Evolutionary conservation across 1,284 basidiomycete genomes (phyloP).

Genomic region (Tilletia horrida): DNA sequence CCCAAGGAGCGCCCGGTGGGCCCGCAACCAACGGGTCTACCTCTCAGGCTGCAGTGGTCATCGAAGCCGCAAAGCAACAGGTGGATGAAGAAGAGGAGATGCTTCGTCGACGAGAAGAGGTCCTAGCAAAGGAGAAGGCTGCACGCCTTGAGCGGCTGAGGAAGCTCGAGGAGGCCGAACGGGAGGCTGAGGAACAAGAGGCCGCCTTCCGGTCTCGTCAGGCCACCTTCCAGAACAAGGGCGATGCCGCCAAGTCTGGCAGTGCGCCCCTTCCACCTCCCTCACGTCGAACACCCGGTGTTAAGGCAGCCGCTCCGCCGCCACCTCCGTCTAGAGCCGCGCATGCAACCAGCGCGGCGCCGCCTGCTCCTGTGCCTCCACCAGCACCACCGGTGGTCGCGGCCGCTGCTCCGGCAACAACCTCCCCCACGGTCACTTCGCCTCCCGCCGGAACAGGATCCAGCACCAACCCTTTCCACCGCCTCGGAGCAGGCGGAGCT

Average conservation of each 20-base stretch:
- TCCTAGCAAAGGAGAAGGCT: constrained; percentile 46
- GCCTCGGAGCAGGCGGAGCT: constrained; percentile 36
- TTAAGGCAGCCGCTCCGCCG: constrained; percentile 27
- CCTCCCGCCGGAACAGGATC: constrained; percentile 15
- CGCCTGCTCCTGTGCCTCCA: constrained; percentile 31
- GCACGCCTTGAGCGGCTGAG: constrained; percentile 42
- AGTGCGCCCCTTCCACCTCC: constrained; percentile 33
- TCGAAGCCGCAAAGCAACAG: constrained; percentile 37
- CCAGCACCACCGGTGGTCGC: constrained; percentile 31
- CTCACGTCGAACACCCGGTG: constrained; percentile 24
- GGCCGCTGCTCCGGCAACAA: constrained; percentile 17
- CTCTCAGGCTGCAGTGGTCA: constrained; percentile 25
- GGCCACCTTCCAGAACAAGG: constrained; percentile 32
- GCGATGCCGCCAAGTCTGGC: constrained; percentile 22
- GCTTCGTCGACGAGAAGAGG: constrained; percentile 46
- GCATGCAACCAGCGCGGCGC: constrained; percentile 29
- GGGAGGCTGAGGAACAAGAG: constrained; percentile 42
- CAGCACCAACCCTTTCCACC: constrained; percentile 48
- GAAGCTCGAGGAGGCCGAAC: constrained; percentile 48
- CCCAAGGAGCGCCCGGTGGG: constrained; percentile 29
- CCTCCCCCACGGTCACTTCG: constrained; percentile 7
- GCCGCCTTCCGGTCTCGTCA: constrained; percentile 47
- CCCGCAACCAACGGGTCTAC: not conserved
- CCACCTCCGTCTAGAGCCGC: constrained; percentile 36
- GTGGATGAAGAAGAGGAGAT: constrained; percentile 42